Evolutionary conservation across 106 monocot genomes (phyloP).

Genomic region (Iris macrosiphon): DNA sequence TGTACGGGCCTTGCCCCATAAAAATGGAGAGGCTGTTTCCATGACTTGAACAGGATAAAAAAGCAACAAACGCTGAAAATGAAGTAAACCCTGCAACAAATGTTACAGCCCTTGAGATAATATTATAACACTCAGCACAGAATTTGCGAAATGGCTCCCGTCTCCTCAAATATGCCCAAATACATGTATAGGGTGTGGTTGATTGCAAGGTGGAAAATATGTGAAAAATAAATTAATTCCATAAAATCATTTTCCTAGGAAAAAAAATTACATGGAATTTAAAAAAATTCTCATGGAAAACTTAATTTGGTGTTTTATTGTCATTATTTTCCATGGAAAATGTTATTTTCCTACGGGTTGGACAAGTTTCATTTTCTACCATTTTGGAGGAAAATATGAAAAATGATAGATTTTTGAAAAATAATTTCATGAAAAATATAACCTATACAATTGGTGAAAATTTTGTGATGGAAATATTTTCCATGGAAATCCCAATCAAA

Average conservation of each 20-base stretch:
- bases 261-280: not conserved
- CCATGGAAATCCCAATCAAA: not conserved
- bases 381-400: not conserved
- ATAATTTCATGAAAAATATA: not conserved
- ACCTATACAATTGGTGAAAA: not conserved
- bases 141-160: no score
- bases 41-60: no score
- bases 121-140: no score
- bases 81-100: no score
- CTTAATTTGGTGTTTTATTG: not conserved
- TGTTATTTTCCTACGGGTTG: not conserved
- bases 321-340: not conserved
- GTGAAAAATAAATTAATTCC: not conserved
- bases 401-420: not conserved
- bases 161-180: no score
- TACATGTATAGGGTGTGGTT: no score
- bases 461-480: not conserved
- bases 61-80: no score
- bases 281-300: not conserved
- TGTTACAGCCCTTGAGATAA: no score
- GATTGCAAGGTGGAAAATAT: not conserved
- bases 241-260: not conserved
- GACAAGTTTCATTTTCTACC: not conserved
- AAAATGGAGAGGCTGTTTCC: no score
- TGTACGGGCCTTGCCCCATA: no score